Evolutionary conservation across 2,329 filamentous ascomycete genomes (phyloP), one percentile per base, ranked within the genome.

Genomic region (Botrytis pseudocinerea): DNA sequence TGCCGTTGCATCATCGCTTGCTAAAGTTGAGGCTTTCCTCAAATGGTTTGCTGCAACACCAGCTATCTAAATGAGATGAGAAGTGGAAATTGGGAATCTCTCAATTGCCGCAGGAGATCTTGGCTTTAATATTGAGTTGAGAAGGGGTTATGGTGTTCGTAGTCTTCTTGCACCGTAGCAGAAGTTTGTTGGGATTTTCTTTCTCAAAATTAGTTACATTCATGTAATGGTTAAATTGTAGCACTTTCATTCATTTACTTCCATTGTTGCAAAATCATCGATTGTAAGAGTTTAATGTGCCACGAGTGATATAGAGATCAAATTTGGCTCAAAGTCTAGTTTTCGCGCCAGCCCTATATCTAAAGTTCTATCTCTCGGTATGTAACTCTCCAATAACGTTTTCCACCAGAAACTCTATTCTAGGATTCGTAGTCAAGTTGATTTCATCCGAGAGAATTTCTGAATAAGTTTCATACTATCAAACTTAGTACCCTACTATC

Each of bases 71-170:
- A 28, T 4, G 16, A 20, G 2, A 20, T 32, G 2, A 9, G 18
- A 57, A 28, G n/a, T n/a, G 14, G 14, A 8, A 0, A 28, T 28
- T 3, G 14, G 2, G 2, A n/a, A 57, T 28, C 5, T 28, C 5
- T 16, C 25, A 16, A 18, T 28, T 18, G 16, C 14, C 51, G 28
- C 6, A 16, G 12, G 0, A 25, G 12, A 22, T 51, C 4, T 51
- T 25, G 46, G 4, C 10, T 25, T 51, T 25, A 22, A n/a, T 22
- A 14, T 51, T 51, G 46, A 51, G 22, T 51, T 51, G 46, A 51
- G 22, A 48, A 51, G 22, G 10, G 46, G 3, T 51, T 51, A 32
- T 32, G 22, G 22, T 51, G 46, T 22, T 51, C 2, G 46, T 14
- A 12, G 3, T 12, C 10, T 9, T 51, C 25, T 12, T 51, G 9